Base-by-base conservation (phyloP, 148 eudicot genomes). In the Heliamphora exappendiculata region DNA sequence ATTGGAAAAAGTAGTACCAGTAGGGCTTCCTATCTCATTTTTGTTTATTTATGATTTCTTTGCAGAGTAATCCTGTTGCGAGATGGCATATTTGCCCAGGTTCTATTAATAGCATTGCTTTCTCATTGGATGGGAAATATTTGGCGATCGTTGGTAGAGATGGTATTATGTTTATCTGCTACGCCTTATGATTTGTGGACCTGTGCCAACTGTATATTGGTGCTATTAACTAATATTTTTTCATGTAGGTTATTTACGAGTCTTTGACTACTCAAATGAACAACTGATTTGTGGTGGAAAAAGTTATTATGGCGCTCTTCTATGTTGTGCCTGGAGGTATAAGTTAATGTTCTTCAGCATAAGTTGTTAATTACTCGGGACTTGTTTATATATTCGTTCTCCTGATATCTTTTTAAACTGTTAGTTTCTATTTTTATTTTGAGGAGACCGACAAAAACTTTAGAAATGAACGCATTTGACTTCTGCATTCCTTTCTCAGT, bases 311-410 rank as follows among this genome's bases (percentile, higher is more conserved):
- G 93, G 93, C 62, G 88, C 93, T 71, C 87, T 89, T 68, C 83
- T 89, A 33, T 89, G 90, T 50, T 89, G 93, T 78, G 87, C 93
- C 20, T 89, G 93, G 93, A 89, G 93, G 93, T 89, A 82, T 28
- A 29, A 57, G 19, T 59, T 75, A 44, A 29, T 47, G 14, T 34
- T 75, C 41, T 47, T 7, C 28, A 33, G 34, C 44, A 8, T 29
- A 26, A 74, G 28, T 42, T 26, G 67, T 28, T 42, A 37, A 60
- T 42, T 57, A 16, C 13, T 55, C 65, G 39, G 47, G 34, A 24
- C 57, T 53, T 73, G 20, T 28, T 57, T 57, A 1, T 57, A 42
- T 60, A n/a, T 41, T 39, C 17, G 0, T 39, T 41, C 4, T 60
- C 26, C 66, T 59, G 16, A 31, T 29, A 54, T 44, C 69, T n/a